phyloP scores from a whole-genome alignment of 2,329 filamentous ascomycete genomes.

The Claviceps humidiphila region DNA sequence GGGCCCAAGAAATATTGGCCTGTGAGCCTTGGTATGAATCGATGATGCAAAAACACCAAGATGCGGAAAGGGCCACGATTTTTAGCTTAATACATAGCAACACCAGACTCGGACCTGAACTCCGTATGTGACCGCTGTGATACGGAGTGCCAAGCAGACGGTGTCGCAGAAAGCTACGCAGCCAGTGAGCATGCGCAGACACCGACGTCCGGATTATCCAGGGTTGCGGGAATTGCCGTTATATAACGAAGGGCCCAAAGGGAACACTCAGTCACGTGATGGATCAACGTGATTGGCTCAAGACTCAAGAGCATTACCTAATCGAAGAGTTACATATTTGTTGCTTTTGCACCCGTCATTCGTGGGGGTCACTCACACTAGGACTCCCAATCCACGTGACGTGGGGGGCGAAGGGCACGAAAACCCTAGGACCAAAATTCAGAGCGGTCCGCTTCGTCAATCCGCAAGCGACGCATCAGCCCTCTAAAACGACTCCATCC shows the following conservation, averaged over 20 bases:
- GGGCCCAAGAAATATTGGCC: too few relatives aligned
- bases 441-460: constrained; percentile 16
- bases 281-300: too few relatives aligned
- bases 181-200: too few relatives aligned
- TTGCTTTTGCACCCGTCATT: neutral
- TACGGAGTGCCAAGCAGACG: neutral
- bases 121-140: neutral
- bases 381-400: constrained; percentile 15
- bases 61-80: neutral
- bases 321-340: neutral
- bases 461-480: constrained; percentile 16
- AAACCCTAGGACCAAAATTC: constrained; percentile 28
- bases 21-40: too few relatives aligned
- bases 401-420: constrained; percentile 23
- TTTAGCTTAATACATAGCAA: too few relatives aligned
- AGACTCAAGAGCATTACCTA: neutral
- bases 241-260: too few relatives aligned
- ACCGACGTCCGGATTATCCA: too few relatives aligned
- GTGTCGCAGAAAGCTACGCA: neutral
- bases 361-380: neutral
- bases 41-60: too few relatives aligned
- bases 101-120: too few relatives aligned
- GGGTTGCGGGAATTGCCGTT: too few relatives aligned
- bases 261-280: neutral
- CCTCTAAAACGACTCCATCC: constrained; percentile 22